phyloP scores from a whole-genome alignment of 768 basidiomycete species.

The Xerocomus brunneocitrinus region DNA sequence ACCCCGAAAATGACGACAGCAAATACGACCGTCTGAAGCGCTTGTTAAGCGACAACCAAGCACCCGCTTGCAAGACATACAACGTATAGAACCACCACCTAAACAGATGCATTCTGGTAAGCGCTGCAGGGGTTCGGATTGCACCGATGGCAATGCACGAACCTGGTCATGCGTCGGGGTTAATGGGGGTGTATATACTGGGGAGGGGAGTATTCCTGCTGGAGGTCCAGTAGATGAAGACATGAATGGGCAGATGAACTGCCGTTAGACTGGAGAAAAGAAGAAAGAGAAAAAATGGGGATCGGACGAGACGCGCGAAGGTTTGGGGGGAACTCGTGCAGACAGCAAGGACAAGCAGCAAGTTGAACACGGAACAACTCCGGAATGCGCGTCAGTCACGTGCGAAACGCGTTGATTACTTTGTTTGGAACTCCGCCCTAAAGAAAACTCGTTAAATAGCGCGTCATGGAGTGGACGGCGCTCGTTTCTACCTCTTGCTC shows the following conservation, averaged over 20 bases:
- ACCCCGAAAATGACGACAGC: slow-evolving; percentile 82
- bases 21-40: slow-evolving; percentile 70
- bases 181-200: slow-evolving; percentile 39
- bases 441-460: slow-evolving; percentile 28
- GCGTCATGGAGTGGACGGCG: slow-evolving; percentile 12
- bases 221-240: slow-evolving; percentile 32
- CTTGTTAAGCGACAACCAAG: slow-evolving; percentile 6
- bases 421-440: slow-evolving; percentile 29
- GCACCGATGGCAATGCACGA: slow-evolving; percentile 25
- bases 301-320: slow-evolving; percentile 19
- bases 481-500: slow-evolving; percentile 9
- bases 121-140: slow-evolving; percentile 15
- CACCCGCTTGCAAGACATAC: slow-evolving; percentile 41
- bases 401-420: slow-evolving; percentile 32
- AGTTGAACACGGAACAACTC: slow-evolving; percentile 4
- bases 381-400: slow-evolving; percentile 29
- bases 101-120: slow-evolving; percentile 19
- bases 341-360: slow-evolving; percentile 20
- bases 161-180: slow-evolving; percentile 72
- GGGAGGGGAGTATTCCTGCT: slow-evolving; percentile 31
- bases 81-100: slow-evolving; percentile 75
- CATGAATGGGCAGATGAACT: slow-evolving; percentile 32
- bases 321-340: slow-evolving; percentile 28
- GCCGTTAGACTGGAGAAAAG: slow-evolving; percentile 12
- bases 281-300: slow-evolving; percentile 4